Conservation (phyloP, 1,139 yeast species). For the Trichomonascaceae sp. region DNA sequence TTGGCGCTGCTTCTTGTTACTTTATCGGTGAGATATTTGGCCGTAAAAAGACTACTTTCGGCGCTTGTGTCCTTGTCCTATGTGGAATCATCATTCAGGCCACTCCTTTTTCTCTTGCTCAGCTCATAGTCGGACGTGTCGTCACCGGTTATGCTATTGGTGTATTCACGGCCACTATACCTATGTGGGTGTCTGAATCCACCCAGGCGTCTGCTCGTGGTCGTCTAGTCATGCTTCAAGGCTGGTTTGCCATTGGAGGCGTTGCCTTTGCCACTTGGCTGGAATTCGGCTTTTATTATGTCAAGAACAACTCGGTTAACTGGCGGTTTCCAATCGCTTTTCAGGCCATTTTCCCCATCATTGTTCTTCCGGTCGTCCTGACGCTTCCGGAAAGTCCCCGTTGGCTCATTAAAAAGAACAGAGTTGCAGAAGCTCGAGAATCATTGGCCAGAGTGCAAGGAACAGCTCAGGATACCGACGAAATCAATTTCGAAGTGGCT, state of each 20-base stretch:
- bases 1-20: background rate
- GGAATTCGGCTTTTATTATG: conserved; percentile 45
- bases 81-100: conserved; percentile 59
- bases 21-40: conserved; percentile 44
- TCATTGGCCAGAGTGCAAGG: conserved; percentile 44
- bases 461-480: conserved; percentile 28
- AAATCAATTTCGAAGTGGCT: conserved; percentile 21
- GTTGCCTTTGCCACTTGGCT: conserved; percentile 69
- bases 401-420: conserved; percentile 38
- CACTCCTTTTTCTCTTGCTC: conserved; percentile 54
- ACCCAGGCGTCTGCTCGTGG: conserved; percentile 52
- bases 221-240: conserved; percentile 60
- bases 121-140: conserved; percentile 57
- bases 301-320: conserved; percentile 45
- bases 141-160: conserved; percentile 55
- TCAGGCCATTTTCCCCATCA: conserved; percentile 26
- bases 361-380: conserved; percentile 14
- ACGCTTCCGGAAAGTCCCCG: conserved; percentile 46
- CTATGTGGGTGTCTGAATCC: conserved; percentile 52
- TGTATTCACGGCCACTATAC: conserved; percentile 53
- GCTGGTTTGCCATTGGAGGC: conserved; percentile 66
- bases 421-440: conserved; percentile 41
- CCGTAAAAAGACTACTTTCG: conserved; percentile 55
- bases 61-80: conserved; percentile 53
- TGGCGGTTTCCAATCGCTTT: conserved; percentile 40